A percentile compares a stretch with the other conserved stretches of the same genome.
phyloP scores from a whole-genome alignment of 2,329 filamentous ascomycete genomes.

The Colletotrichum viniferum region DNA sequence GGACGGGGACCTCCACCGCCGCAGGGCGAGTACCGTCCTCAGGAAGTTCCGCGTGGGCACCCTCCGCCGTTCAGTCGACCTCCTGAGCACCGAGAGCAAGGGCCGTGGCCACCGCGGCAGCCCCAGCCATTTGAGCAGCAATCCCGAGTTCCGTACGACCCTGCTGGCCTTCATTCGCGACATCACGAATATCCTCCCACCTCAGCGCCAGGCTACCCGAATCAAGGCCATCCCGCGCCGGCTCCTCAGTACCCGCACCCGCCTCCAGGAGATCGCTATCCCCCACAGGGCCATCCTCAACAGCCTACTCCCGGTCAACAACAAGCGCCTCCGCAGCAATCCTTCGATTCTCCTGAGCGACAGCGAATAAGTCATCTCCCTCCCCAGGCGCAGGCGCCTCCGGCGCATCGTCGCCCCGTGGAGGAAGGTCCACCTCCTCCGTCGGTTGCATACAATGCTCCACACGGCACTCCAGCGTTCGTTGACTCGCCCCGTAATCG shows the following conservation, averaged over 20 bases:
- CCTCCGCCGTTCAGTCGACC: conserved; percentile 49
- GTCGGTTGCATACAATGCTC: conserved; percentile 52
- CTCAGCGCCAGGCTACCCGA: conserved; percentile 42
- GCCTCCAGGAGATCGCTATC: conserved; percentile 29
- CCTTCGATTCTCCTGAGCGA: conserved; percentile 32
- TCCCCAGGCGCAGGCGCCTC: conserved; percentile 36
- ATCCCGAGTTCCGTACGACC: conserved; percentile 45
- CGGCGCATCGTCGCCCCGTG: conserved; percentile 42
- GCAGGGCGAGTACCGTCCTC: conserved; percentile 50
- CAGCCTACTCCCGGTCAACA: conserved; percentile 27
- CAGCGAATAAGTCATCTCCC: conserved; percentile 28
- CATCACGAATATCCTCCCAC: conserved; percentile 53
- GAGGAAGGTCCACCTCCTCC: conserved; percentile 57
- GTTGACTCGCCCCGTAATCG: conserved; percentile 46
- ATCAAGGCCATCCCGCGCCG: conserved; percentile 33
- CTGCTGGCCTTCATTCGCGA: conserved; percentile 44
- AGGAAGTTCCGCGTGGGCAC: conserved; percentile 33
- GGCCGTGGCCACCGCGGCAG: conserved; percentile 32
- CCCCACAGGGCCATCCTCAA: conserved; percentile 29
- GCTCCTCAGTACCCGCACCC: conserved; percentile 24
- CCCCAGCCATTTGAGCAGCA: conserved; percentile 44
- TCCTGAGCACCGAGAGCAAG: conserved; percentile 44
- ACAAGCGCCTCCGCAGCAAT: conserved; percentile 23
- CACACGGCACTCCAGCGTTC: conserved; percentile 44
- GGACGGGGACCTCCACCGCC: conserved; percentile 48